Evolutionary conservation across 2,329 filamentous ascomycete species (phyloP).

Genomic region (Pseudopithomyces maydicus): DNA sequence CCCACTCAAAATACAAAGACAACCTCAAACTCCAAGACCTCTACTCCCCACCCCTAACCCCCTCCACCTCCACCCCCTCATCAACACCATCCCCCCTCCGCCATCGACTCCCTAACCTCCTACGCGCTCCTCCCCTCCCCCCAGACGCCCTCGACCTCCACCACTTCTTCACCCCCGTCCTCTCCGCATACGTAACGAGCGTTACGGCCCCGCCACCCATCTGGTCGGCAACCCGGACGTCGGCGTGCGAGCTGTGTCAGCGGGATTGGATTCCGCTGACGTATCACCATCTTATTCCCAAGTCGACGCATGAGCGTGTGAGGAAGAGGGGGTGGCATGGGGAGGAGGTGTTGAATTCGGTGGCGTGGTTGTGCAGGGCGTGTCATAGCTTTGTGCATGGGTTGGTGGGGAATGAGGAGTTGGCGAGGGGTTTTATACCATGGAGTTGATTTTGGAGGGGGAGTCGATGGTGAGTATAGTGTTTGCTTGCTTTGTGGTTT

Average conservation of each 20-base stretch:
- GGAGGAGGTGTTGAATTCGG: slow-evolving; percentile 74
- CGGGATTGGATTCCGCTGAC: slow-evolving; percentile 76
- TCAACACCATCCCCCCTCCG: slow-evolving; percentile 59
- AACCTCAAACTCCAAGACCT: slow-evolving; percentile 55
- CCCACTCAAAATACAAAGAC: slow-evolving; percentile 62
- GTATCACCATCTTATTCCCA: slow-evolving; percentile 88
- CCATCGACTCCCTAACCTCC: slow-evolving; percentile 69
- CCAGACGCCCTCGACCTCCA: slow-evolving; percentile 45
- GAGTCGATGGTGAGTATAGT: slow-evolving; percentile 31
- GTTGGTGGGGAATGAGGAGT: slow-evolving; percentile 75
- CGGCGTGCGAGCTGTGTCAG: slow-evolving; percentile 74
- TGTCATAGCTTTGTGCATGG: slow-evolving; percentile 84
- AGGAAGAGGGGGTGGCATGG: slow-evolving; percentile 80
- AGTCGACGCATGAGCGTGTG: slow-evolving; percentile 74
- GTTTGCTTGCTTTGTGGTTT: not conserved
- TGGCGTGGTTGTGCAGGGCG: slow-evolving; percentile 84
- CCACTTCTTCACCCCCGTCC: slow-evolving; percentile 65
- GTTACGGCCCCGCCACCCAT: slow-evolving; percentile 67
- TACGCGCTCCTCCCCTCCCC: slow-evolving; percentile 66
- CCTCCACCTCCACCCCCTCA: slow-evolving; percentile 56
- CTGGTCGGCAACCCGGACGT: slow-evolving; percentile 61
- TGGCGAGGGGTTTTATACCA: slow-evolving; percentile 75
- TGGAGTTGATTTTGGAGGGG: slow-evolving; percentile 75
- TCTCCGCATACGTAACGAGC: slow-evolving; percentile 66
- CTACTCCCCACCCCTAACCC: slow-evolving; percentile 64